Conservation (phyloP, 1,139 yeast species). For the Barnettozyma hawaiiensis region DNA sequence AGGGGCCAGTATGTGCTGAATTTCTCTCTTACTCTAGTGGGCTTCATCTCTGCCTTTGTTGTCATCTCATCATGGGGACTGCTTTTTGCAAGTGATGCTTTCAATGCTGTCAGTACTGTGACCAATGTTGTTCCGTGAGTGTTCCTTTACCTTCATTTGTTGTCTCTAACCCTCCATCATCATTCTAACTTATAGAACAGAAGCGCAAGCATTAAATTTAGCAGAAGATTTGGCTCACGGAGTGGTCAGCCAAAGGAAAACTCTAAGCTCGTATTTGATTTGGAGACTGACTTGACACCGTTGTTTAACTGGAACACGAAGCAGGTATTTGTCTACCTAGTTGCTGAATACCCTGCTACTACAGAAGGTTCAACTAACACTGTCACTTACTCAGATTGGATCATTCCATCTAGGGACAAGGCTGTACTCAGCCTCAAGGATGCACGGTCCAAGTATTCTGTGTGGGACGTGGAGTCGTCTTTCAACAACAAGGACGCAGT, state of each 20-base stretch:
- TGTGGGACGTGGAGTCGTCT: conserved; percentile 77
- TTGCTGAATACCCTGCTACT: conserved; percentile 80
- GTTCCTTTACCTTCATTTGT: too few relatives aligned
- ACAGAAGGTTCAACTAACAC: conserved; percentile 45
- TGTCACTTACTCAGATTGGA: conserved; percentile 89
- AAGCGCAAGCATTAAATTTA: conserved; percentile 43
- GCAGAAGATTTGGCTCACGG: conserved; percentile 69
- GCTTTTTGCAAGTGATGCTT: conserved; percentile 40
- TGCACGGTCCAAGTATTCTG: conserved; percentile 69
- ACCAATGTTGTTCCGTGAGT: conserved; percentile 34
- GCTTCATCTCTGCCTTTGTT: conserved; percentile 42
- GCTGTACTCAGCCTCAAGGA: conserved; percentile 51
- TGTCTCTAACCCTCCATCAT: not conserved
- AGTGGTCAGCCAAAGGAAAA: conserved; percentile 76
- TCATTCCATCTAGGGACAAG: conserved; percentile 51
- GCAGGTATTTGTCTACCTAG: conserved; percentile 83
- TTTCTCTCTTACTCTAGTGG: conserved; percentile 49
- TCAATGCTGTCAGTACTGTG: conserved; percentile 38
- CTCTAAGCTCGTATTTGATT: conserved; percentile 63
- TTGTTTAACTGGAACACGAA: conserved; percentile 96
- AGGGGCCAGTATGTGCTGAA: conserved; percentile 52
- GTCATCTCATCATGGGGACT: conserved; percentile 46
- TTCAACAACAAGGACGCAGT: conserved; percentile 65
- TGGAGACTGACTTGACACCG: conserved; percentile 62
- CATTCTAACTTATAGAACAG: conserved; percentile 8